These are phyloP conservation scores for Brachypodium distachyon DNA, from an alignment of 202 grass and related monocot genomes.

Conservation along the genomic window DNA sequence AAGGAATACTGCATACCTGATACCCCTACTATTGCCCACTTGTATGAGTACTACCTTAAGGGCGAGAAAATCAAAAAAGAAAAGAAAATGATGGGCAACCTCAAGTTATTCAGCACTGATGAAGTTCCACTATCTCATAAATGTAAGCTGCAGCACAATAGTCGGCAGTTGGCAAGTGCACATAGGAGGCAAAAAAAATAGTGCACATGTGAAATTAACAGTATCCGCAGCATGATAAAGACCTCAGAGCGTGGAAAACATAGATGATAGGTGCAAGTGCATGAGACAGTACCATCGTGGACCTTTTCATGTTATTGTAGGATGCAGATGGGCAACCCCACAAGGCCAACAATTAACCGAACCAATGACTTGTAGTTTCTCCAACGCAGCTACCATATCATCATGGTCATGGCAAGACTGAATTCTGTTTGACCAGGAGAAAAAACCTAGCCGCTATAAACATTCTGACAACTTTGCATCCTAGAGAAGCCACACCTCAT, in stretches of 20 bases:
- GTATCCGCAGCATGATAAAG: neutral
- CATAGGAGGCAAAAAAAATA: neutral
- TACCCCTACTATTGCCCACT: neutral
- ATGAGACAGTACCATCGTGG: constrained; percentile 2
- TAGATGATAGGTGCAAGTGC: constrained; percentile 26
- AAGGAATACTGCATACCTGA: neutral
- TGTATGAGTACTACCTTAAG: neutral
- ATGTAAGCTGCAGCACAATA: neutral
- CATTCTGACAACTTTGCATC: neutral
- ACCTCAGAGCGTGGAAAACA: neutral
- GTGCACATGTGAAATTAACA: neutral
- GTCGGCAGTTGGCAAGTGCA: neutral
- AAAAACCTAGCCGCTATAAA: neutral
- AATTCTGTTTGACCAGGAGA: neutral
- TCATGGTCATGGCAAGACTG: neutral
- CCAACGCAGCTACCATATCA: neutral
- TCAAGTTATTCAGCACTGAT: neutral
- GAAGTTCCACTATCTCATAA: neutral
- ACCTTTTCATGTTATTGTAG: constrained; percentile 8
- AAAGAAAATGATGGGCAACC: neutral
- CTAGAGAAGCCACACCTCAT: neutral
- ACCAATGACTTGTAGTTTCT: neutral
- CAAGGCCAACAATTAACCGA: neutral
- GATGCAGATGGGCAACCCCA: neutral
- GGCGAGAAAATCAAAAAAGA: neutral